A percentile compares a stretch with the other conserved stretches of the same genome.
phyloP scores from a whole-genome alignment of 2,329 filamentous ascomycete species.

The Fusarium transvaalense region DNA sequence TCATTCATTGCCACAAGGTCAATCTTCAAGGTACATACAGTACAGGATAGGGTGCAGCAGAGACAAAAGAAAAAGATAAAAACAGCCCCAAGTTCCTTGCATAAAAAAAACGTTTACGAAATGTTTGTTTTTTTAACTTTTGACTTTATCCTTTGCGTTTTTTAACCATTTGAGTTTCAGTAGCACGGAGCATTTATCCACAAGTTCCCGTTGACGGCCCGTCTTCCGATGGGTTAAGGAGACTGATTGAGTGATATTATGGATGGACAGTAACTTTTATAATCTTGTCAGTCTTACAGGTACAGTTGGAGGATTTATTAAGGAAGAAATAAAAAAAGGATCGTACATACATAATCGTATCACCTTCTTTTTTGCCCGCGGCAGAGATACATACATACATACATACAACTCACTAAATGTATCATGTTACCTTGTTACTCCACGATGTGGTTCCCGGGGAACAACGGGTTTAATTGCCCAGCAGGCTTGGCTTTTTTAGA shows the following conservation, averaged over 20 bases:
- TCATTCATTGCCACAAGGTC: slow-evolving; percentile 3
- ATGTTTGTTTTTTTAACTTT: not conserved
- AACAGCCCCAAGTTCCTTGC: not conserved
- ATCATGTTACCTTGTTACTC: slow-evolving; percentile 1
- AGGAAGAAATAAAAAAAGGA: not conserved
- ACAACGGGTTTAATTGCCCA: slow-evolving; percentile 20
- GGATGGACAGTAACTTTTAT: too few relatives aligned
- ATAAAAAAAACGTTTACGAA: not conserved
- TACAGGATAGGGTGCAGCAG: too few relatives aligned
- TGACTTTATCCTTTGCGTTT: not conserved
- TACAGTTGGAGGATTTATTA: not conserved
- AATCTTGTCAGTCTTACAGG: not conserved
- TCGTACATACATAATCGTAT: not conserved
- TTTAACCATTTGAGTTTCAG: not conserved
- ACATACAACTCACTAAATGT: not conserved
- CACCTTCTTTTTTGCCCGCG: not conserved
- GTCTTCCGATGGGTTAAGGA: not conserved
- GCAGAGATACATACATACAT: not conserved
- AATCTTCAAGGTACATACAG: not conserved
- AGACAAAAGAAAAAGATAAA: not conserved
- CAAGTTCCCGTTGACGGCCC: slow-evolving; percentile 4
- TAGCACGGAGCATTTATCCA: slow-evolving; percentile 6
- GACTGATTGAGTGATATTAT: not conserved
- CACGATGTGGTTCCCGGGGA: slow-evolving; percentile 29
- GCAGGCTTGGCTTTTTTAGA: slow-evolving; percentile 21